phyloP scores from a whole-genome alignment of 192 early-diverging fungal genomes.

The Linderina pennispora region DNA sequence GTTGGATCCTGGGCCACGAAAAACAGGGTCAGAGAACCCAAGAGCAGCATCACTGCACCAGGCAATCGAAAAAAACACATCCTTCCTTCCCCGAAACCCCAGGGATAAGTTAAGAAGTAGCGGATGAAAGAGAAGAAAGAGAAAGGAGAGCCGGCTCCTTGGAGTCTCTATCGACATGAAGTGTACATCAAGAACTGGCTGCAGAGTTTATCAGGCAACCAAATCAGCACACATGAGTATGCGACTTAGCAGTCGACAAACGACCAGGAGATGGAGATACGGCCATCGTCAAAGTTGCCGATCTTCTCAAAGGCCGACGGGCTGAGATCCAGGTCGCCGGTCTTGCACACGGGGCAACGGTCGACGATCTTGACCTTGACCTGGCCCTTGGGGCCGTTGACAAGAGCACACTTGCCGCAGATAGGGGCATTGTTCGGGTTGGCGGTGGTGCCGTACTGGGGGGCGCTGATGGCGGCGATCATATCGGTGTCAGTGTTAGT shows the following conservation, averaged over 20 bases:
- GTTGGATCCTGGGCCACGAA: too few species aligned
- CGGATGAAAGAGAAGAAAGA: too few species aligned
- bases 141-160: too few species aligned
- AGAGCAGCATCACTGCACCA: too few species aligned
- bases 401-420: conserved; percentile 50
- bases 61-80: too few species aligned
- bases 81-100: too few species aligned
- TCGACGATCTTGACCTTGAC: conserved; percentile 50
- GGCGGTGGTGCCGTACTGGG: conserved; percentile 44
- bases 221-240: too few species aligned
- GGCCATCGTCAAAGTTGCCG: conserved; percentile 44
- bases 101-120: too few species aligned
- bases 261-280: conserved; percentile 49
- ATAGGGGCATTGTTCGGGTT: conserved; percentile 43
- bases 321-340: conserved; percentile 50
- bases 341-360: conserved; percentile 47
- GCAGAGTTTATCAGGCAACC: too few species aligned
- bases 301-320: conserved; percentile 51
- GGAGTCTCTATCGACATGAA: too few species aligned
- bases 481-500: conserved; percentile 40
- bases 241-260: conserved; percentile 32
- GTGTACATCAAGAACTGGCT: too few species aligned
- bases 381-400: conserved; percentile 42
- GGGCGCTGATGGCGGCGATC: conserved; percentile 53
- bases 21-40: too few species aligned